Percentiles rank a stretch among this genome's conserved stretches.
phyloP scores from a whole-genome alignment of 805 yeast genomes.

The Candida schatavii region DNA sequence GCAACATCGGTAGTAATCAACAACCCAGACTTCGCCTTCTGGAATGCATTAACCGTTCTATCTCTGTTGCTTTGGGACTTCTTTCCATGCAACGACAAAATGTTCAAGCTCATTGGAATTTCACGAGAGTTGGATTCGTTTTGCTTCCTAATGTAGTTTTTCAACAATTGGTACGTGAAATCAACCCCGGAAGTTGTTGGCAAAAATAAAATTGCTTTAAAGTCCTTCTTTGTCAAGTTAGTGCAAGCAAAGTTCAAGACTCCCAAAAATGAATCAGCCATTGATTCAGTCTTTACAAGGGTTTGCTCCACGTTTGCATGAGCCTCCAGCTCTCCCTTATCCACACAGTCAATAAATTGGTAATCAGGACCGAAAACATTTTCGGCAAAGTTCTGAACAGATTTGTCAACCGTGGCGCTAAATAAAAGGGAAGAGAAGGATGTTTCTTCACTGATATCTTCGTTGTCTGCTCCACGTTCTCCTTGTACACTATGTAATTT shows the following conservation, averaged over 20 bases:
- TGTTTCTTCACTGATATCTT: constrained; percentile 17
- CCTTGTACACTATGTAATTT: constrained; percentile 37
- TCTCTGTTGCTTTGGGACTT: constrained; percentile 69
- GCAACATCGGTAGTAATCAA: constrained; percentile 89
- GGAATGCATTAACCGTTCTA: constrained; percentile 51
- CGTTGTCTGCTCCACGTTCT: constrained; percentile 11
- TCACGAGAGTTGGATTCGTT: constrained; percentile 20
- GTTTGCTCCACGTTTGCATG: constrained; percentile 77
- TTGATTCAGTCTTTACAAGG: constrained; percentile 49
- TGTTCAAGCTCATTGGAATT: constrained; percentile 9
- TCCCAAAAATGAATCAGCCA: constrained; percentile 59
- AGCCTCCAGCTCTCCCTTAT: constrained; percentile 64
- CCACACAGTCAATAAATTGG: constrained; percentile 70
- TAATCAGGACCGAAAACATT: constrained; percentile 52
- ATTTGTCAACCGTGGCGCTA: constrained; percentile 81
- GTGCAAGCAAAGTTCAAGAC: constrained; percentile 50
- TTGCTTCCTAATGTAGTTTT: constrained; percentile 13
- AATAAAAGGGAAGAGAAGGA: constrained; percentile 66
- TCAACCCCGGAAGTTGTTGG: constrained; percentile 75
- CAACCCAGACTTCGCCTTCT: constrained; percentile 42
- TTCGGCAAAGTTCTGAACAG: constrained; percentile 64
- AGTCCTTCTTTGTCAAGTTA: constrained; percentile 38
- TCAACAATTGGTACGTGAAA: constrained; percentile 38
- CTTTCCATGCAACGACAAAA: constrained; percentile 61
- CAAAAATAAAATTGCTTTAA: constrained; percentile 80